phyloP scores from a whole-genome alignment of 2,329 filamentous ascomycete genomes.

The Raffaelea ambrosiae region DNA sequence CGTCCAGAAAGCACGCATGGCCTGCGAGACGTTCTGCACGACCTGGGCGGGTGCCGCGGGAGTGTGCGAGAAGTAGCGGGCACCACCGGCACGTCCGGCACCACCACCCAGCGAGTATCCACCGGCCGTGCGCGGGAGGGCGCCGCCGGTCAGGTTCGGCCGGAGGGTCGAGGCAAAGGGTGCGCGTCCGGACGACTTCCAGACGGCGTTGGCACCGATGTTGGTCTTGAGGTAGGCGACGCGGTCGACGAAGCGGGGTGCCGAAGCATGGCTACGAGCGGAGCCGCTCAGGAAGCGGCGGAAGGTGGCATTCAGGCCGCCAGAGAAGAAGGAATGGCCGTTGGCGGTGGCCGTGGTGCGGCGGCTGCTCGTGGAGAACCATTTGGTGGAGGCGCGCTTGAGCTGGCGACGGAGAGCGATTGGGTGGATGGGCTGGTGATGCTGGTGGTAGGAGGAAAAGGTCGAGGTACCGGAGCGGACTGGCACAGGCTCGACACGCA shows the following conservation, averaged over 20 bases:
- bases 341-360: conserved; percentile 14
- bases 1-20: conserved; percentile 85
- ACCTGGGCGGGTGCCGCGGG: conserved; percentile 83
- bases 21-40: conserved; percentile 89
- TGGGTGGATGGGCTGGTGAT: conserved; percentile 44
- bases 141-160: conserved; percentile 84
- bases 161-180: conserved; percentile 85
- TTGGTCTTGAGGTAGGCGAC: conserved; percentile 39
- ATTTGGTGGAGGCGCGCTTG: conserved; percentile 27
- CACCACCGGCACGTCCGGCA: conserved; percentile 58
- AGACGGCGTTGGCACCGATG: conserved; percentile 41
- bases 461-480: conserved; percentile 22
- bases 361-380: conserved; percentile 35
- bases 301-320: conserved; percentile 14
- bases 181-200: conserved; percentile 61
- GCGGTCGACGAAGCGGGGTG: conserved; percentile 33
- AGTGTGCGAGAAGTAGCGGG: conserved; percentile 82
- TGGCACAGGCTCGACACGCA: conserved; percentile 35
- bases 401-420: conserved; percentile 40
- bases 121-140: conserved; percentile 74
- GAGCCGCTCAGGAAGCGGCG: conserved; percentile 42
- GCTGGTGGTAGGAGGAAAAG: conserved; percentile 15
- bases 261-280: neutral
- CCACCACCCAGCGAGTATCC: conserved; percentile 69
- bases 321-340: neutral